phyloP scores from a whole-genome alignment of 1,139 yeast genomes.

The Debaryomycetaceae sp. region DNA sequence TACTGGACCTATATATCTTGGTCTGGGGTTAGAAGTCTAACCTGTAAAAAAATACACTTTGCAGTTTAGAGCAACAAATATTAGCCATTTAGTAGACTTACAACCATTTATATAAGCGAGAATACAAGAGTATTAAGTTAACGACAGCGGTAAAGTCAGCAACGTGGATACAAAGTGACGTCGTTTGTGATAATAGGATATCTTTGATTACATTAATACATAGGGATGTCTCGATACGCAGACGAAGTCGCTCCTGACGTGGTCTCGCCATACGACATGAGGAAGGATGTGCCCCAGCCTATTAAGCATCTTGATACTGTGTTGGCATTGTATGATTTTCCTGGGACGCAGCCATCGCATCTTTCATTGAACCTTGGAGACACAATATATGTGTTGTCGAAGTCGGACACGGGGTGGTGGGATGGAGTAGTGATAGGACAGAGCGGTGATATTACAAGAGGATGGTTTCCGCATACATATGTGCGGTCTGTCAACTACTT shows the following conservation, averaged over 20 bases:
- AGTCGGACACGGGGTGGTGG: conserved; percentile 70
- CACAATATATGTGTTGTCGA: conserved; percentile 48
- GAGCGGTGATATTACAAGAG: conserved; percentile 49
- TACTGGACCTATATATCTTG: too few relatives aligned
- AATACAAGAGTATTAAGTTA: not conserved
- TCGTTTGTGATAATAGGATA: too few relatives aligned
- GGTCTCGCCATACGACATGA: conserved; percentile 27
- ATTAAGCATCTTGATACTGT: conserved; percentile 47
- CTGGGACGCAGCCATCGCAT: conserved; percentile 45
- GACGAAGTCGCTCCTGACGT: conserved; percentile 45
- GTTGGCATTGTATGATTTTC: conserved; percentile 50
- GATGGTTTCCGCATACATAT: conserved; percentile 74
- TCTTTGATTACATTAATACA: too few relatives aligned
- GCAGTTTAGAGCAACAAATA: not conserved
- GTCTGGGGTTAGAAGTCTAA: not conserved
- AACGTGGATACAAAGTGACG: too few relatives aligned
- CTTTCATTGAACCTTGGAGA: conserved; percentile 50
- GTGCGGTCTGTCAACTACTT: conserved; percentile 49
- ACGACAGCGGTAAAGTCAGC: not conserved
- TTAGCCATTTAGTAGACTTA: not conserved
- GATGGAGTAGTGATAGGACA: conserved; percentile 56
- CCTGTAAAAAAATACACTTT: not conserved
- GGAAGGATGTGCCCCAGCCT: conserved; percentile 20
- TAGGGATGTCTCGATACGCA: conserved; percentile 12
- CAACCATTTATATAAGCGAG: not conserved